A percentile compares a stretch with the other conserved stretches of the same genome.
phyloP scores from a whole-genome alignment of 768 basidiomycete genomes.

The Tulasnella sp. region DNA sequence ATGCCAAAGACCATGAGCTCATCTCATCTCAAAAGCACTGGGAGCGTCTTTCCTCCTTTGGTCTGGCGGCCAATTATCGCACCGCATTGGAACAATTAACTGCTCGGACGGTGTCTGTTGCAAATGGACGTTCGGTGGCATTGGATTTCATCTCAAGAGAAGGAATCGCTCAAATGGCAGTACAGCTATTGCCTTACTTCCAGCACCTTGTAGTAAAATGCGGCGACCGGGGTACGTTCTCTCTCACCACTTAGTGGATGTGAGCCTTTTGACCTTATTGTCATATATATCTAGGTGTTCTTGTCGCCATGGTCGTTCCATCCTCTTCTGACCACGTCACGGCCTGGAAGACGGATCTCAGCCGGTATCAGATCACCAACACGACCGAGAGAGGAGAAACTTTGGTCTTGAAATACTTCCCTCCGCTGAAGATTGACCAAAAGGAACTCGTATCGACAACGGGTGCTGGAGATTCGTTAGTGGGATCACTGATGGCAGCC shows the following conservation, averaged over 20 bases:
- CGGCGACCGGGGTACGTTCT: conserved; percentile 48
- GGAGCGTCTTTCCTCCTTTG: conserved; percentile 39
- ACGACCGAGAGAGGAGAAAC: conserved; percentile 46
- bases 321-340: conserved; percentile 39
- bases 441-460: conserved; percentile 65
- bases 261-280: neutral
- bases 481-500: conserved; percentile 61
- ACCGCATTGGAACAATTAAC: conserved; percentile 48
- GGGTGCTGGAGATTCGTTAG: conserved; percentile 88
- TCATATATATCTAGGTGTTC: conserved; percentile 43
- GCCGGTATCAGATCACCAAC: conserved; percentile 52
- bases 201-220: conserved; percentile 81
- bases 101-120: conserved; percentile 49
- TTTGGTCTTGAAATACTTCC: conserved; percentile 69
- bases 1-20: too few relatives aligned
- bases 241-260: conserved; percentile 10
- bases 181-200: conserved; percentile 50
- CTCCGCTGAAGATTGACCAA: conserved; percentile 46
- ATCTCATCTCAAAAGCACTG: neutral
- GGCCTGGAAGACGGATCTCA: conserved; percentile 51
- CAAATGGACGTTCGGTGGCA: conserved; percentile 46
- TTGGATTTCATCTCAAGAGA: conserved; percentile 61
- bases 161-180: conserved; percentile 74
- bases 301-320: conserved; percentile 57
- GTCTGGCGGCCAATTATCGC: conserved; percentile 64